Base-by-base conservation (phyloP, 83 land plant genomes). In the Thuja plicata region DNA sequence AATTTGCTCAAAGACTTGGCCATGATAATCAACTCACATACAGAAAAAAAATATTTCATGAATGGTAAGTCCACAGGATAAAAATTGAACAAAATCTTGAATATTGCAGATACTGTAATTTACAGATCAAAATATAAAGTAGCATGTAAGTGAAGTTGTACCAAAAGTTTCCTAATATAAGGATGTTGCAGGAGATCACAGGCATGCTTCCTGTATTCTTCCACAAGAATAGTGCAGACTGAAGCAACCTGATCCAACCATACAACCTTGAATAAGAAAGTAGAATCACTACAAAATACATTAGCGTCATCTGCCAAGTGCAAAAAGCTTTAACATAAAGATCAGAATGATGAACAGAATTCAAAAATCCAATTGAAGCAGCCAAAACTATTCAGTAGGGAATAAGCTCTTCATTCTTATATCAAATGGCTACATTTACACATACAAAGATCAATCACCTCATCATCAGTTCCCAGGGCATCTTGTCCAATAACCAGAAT, bases 131-230 rank as follows among this genome's bases (percentile, higher is more conserved):
- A 83, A 38, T 11, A 43, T 83, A 45, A 8, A 37, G 30, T 19
- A 45, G 27, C 24, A 27, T n/a, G 10, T 11, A 46, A 24, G 52
- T 24, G 54, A 83, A 46, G 11, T 17, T 57, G 32, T 93, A 93
- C 94, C 94, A 93, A 73, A 86, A 93, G 88, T 38, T 87, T 91
- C 62, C 88, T 93, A 71, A 93, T 11, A 83, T 77, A 34, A 73
- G 93, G 90, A 34, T 87, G 92, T 71, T 91, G 92, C 70, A 93
- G 92, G 76, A 91, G 88, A 82, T 93, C 91, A 86, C 89, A 91
- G 5, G 94, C 93, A 46, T 91, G 92, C 88, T 93, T 93, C 78
- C 92, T 91, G 46, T 90, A 93, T 43, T 93, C 88, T 87, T 93
- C 94, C n/a, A 91, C 92, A 12, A 93, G 92, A 60, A 93, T 71